Conservation (phyloP, 495 filamentous ascomycete species). For the Bacidia gigantensis region DNA sequence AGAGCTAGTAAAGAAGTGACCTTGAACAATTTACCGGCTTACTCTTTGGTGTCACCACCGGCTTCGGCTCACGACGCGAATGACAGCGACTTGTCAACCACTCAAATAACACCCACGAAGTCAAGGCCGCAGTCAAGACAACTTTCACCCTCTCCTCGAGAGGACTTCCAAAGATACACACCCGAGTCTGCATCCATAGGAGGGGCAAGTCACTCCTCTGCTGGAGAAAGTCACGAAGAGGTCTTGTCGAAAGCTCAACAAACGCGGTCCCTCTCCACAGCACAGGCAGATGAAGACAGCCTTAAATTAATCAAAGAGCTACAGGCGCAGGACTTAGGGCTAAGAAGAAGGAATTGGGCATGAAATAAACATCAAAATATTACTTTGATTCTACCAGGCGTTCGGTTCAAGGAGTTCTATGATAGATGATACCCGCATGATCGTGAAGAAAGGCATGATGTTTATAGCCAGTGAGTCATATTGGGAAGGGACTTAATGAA, state of each 20-base stretch:
- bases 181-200: conserved; percentile 25
- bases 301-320: conserved; percentile 42
- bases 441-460: background rate
- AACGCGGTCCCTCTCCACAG: conserved; percentile 18
- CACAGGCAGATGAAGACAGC: conserved; percentile 37
- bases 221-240: conserved; percentile 18
- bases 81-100: conserved; percentile 23
- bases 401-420: too few species aligned
- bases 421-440: background rate
- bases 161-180: conserved; percentile 27
- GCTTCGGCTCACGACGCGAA: conserved; percentile 37
- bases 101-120: conserved; percentile 23
- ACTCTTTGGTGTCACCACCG: conserved; percentile 37
- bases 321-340: conserved; percentile 44
- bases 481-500: too few species aligned
- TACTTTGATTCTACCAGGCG: too few species aligned
- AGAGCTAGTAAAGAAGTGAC: background rate
- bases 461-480: background rate
- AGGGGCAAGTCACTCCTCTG: conserved; percentile 19
- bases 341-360: conserved; percentile 31
- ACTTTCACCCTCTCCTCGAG: conserved; percentile 35
- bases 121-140: conserved; percentile 34
- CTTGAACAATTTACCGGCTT: conserved; percentile 15
- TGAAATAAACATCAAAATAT: background rate
- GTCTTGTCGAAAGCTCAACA: conserved; percentile 22